Conservation (phyloP, 768 basidiomycete species). For the Psilocybe cubensis region DNA sequence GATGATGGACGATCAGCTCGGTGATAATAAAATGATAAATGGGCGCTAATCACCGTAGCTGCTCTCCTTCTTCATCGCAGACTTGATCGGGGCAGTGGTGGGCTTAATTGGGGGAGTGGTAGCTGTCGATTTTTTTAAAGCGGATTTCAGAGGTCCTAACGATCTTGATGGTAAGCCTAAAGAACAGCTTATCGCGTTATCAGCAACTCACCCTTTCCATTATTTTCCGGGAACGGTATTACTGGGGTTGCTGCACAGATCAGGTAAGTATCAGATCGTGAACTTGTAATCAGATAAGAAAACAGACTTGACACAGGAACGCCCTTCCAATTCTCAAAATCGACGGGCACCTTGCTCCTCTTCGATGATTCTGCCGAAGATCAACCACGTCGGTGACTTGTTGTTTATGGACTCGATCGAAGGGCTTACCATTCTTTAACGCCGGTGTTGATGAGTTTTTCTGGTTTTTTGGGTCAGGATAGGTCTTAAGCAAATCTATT, state of each 20-base stretch:
- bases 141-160: conserved; percentile 17
- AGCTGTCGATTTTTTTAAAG: conserved; percentile 18
- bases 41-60: background rate
- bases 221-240: background rate
- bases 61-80: conserved; percentile 23
- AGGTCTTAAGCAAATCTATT: conserved; percentile 2
- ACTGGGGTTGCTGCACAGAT: background rate
- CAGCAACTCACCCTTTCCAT: conserved; percentile 10
- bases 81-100: conserved; percentile 18
- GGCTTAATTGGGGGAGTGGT: no score
- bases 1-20: background rate
- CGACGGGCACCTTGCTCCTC: conserved; percentile 5
- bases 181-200: background rate
- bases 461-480: background rate
- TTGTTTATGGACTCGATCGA: background rate
- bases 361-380: background rate
- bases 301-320: conserved; percentile 8
- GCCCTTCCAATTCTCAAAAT: conserved; percentile 18
- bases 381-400: background rate
- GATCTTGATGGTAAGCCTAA: background rate
- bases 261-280: background rate
- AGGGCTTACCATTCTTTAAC: conserved; percentile 14
- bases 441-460: conserved; percentile 6
- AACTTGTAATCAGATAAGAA: background rate
- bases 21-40: background rate